Evolutionary conservation across 176 grass and related monocot genomes (phyloP), one percentile per base, ranked within the genome.

Genomic region (Eleusine coracana): DNA sequence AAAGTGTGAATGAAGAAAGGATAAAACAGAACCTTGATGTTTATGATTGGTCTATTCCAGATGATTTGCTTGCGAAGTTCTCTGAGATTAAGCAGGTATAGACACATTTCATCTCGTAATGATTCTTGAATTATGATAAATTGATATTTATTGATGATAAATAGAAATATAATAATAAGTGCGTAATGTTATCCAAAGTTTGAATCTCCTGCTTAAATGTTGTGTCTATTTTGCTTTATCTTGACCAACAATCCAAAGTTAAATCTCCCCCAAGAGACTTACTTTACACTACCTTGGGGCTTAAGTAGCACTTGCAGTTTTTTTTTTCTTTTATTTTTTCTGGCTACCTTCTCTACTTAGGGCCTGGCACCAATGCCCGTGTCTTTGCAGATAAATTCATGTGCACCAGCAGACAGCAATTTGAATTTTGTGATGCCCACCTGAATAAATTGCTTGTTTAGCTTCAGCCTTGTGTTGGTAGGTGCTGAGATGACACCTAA

Each of bases 11-110:
- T 56, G 90, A 95, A 44, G 78, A 86, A 76, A 88, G 90, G 75
- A 95, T 95, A 67, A 95, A 90, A 60, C 87, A 92, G 75, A 95
- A 95, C 73, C 52, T 88, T 52, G 90, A 88, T 71, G 52, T 92
- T 71, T 88, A 88, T 90, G 87, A 81, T 87, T 95, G 93, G 93
- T 90, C 85, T 56, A 95, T 95, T 80, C 87, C 93, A 64, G 90
- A 95, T 0, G 87, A 95, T 10, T 77, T 95, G 63, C 62, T 90
- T 79, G 78, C 25, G 1, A 83, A 92, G 84, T 90, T 95, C 74
- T 90, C 82, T 63, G 84, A 82, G 81, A 95, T 92, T 86, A 78
- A 92, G 86, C 93, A 95, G 93, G 90, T 84, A 82, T 80, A 64
- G 70, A 50, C 29, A 28, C 20, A 17, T 5, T 27, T 18, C 25